These are phyloP conservation scores for Trichoderma afroharzianum DNA, from an alignment of 2,329 filamentous ascomycete genomes.

Conservation along the genomic window DNA sequence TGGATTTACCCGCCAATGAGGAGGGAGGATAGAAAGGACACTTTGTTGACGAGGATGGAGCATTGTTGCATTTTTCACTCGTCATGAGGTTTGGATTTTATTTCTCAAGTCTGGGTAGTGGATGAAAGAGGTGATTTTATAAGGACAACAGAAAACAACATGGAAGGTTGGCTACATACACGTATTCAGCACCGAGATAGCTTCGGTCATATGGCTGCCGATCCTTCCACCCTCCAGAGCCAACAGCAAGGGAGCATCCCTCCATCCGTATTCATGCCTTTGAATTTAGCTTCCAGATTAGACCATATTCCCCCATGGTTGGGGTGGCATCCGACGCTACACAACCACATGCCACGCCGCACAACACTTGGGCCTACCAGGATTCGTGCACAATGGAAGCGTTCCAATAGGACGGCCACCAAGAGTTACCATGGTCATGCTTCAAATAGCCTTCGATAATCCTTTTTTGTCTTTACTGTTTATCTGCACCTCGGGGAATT, in stretches of 20 bases:
- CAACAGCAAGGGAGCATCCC: neutral
- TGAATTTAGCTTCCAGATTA: neutral
- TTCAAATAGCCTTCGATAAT: neutral
- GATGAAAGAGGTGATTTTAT: neutral
- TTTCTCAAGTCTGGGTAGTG: neutral
- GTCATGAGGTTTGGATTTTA: neutral
- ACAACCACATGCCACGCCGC: neutral
- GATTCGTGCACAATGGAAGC: neutral
- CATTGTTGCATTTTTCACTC: neutral
- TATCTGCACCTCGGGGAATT: neutral
- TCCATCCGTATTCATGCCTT: neutral
- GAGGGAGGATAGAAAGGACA: neutral
- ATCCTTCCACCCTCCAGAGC: neutral
- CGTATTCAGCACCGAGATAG: neutral
- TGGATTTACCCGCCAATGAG: constrained; percentile 12
- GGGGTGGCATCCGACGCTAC: neutral
- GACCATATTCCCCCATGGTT: neutral
- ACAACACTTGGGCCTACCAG: neutral
- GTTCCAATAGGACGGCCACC: neutral
- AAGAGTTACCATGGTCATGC: neutral
- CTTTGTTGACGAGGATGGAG: neutral
- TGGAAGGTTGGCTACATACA: neutral
- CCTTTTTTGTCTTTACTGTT: neutral
- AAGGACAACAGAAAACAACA: neutral
- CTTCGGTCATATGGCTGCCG: neutral